Evolutionary conservation across 2,329 filamentous ascomycete genomes (phyloP).

Genomic region (Meredithiella fracta): DNA sequence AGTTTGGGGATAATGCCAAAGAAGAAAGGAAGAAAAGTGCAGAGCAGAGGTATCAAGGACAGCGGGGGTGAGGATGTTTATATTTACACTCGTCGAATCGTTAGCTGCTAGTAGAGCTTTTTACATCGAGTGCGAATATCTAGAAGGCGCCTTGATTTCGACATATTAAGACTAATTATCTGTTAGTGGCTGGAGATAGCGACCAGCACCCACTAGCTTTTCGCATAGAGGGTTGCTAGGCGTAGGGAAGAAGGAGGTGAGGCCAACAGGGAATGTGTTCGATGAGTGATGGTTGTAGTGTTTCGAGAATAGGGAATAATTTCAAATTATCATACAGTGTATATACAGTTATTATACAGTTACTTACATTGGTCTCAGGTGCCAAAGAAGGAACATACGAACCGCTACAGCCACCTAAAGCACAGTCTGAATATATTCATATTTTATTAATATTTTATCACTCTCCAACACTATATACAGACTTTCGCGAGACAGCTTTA

Average conservation of each 20-base stretch:
- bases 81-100: no score
- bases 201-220: not conserved
- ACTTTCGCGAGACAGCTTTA: not conserved
- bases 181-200: not conserved
- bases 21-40: constrained; percentile 7
- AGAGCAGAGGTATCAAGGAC: not conserved
- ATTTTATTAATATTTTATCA: constrained; percentile 1
- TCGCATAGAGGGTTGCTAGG: constrained; percentile 2
- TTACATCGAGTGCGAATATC: not conserved
- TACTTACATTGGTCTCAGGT: no score
- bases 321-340: no score
- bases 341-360: no score
- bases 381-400: no score
- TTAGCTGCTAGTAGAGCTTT: no score
- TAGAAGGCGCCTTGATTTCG: no score
- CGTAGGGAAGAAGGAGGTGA: not conserved
- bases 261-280: not conserved
- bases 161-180: not conserved
- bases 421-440: not conserved
- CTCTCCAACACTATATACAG: not conserved
- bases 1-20: constrained; percentile 10
- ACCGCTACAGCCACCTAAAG: no score
- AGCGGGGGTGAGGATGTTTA: constrained; percentile 10
- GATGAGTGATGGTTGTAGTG: not conserved
- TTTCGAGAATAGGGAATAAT: no score